Evolutionary conservation across 75 land plant species (phyloP).

Genomic region (Adiantum capillusveneris): DNA sequence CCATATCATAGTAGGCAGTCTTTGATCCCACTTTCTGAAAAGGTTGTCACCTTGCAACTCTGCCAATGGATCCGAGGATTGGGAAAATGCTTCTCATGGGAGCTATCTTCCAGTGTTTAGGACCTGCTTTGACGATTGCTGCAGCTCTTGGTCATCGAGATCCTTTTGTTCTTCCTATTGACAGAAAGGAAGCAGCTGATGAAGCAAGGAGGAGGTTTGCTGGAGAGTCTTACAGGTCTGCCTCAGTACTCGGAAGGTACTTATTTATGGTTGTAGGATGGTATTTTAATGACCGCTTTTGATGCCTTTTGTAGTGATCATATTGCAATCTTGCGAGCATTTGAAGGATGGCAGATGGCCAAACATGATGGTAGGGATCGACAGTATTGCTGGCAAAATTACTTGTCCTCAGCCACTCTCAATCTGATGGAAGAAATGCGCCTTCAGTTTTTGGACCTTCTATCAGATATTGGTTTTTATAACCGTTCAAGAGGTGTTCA

Average conservation of each 20-base stretch:
- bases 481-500: slow-evolving; percentile 47
- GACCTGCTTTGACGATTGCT: slow-evolving; percentile 92
- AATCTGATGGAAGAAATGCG: slow-evolving; percentile 94
- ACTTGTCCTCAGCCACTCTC: slow-evolving; percentile 60
- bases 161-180: slow-evolving; percentile 96
- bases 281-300: background rate
- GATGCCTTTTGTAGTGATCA: slow-evolving; percentile 64
- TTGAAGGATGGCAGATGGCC: slow-evolving; percentile 73
- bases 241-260: too few species aligned
- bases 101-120: slow-evolving; percentile 86
- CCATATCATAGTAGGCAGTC: background rate
- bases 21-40: too few species aligned
- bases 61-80: slow-evolving; percentile 95
- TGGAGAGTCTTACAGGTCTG: slow-evolving; percentile 91
- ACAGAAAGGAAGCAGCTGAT: slow-evolving; percentile 93
- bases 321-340: slow-evolving; percentile 82
- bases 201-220: slow-evolving; percentile 81
- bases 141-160: slow-evolving; percentile 90
- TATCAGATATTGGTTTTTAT: slow-evolving; percentile 79
- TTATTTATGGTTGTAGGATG: background rate
- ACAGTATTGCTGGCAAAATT: slow-evolving; percentile 84
- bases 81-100: slow-evolving; percentile 99
- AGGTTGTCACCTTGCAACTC: slow-evolving; percentile 83
- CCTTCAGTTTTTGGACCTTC: slow-evolving; percentile 72
- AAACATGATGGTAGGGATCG: slow-evolving; percentile 58